A percentile compares a stretch with the other conserved stretches of the same genome.
These are phyloP conservation scores for Penicillium sp. DNA, from an alignment of 2,329 filamentous ascomycete species.

Conservation along the genomic window DNA sequence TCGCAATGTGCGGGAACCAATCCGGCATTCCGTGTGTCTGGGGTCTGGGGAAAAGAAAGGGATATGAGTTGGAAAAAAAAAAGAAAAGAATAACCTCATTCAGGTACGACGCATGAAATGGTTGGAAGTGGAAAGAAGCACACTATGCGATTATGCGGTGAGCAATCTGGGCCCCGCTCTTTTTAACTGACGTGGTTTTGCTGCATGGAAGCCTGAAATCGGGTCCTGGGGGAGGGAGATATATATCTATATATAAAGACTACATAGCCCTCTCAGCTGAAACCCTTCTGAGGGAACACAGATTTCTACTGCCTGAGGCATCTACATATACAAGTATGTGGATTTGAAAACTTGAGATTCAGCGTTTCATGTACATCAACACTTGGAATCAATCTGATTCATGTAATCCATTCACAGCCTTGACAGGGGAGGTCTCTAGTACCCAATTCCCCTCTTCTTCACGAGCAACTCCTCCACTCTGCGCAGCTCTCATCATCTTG, in stretches of 20 bases:
- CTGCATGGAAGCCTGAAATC: slow-evolving; percentile 34
- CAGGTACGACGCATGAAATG: slow-evolving; percentile 14
- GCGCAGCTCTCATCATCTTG: slow-evolving; percentile 40
- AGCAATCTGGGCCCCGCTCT: slow-evolving; percentile 13
- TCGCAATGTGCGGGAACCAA: slow-evolving; percentile 1
- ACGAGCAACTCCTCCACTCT: slow-evolving; percentile 42
- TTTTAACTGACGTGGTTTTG: slow-evolving; percentile 24
- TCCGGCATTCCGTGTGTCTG: neutral
- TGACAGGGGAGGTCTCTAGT: slow-evolving; percentile 36
- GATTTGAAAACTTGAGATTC: neutral
- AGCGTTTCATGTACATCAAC: slow-evolving; percentile 14
- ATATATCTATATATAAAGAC: neutral
- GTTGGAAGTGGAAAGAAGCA: slow-evolving; percentile 1
- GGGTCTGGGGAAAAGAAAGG: neutral
- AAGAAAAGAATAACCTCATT: slow-evolving; percentile 13
- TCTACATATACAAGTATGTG: neutral
- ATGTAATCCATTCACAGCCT: slow-evolving; percentile 30
- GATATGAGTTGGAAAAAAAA: neutral
- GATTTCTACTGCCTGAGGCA: neutral
- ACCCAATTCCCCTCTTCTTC: slow-evolving; percentile 45
- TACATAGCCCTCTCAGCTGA: slow-evolving; percentile 2
- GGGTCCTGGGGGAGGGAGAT: neutral
- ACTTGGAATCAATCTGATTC: slow-evolving; percentile 6
- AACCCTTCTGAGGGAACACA: neutral
- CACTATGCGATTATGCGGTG: slow-evolving; percentile 17